Base-by-base conservation (phyloP, 2,329 filamentous ascomycete species). In the Acrodontium crateriforme region DNA sequence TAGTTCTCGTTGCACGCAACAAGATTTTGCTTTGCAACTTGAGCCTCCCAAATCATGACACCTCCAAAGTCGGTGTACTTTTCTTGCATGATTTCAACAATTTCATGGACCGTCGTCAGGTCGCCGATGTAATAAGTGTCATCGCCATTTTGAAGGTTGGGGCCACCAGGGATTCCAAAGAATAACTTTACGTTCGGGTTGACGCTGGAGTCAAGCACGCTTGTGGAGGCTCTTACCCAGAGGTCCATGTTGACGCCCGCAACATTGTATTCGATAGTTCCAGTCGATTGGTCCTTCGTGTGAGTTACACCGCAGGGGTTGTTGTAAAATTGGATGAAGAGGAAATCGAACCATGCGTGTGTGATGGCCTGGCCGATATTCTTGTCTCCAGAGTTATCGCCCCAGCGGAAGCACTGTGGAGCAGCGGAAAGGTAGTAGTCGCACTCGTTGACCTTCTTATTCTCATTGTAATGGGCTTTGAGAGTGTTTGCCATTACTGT, bases 11-110 rank as follows among this genome's bases (percentile, higher is more conserved):
- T 56, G 30, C 60, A 54, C 29, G 59, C 53, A 9, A 47, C 30
- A n/a, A n/a, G n/a, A 41, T 69, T 69, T 28, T 52, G 50, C 9
- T 55, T 47, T n/a, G 59, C 59, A 8, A 55, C 54, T 2, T 62
- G 66, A 4, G 66, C 63, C 28, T 71, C 67, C 65, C 65, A 73
- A 4, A 73, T 45, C 68, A 72, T 73, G 21, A 71, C 54, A 50
- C 70, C 70, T 21, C 67, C 69, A 37, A 73, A 73, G 2, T 47
- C 50, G 13, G 52, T 31, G n/a, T 49, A 38, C 14, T 71, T 48
- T 28, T 72, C 38, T 2, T 43, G 40, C 29, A 59, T 46, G 2
- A 60, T 65, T 33, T 70, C 57, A 1, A 40, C 32, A 8, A 22
- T 22, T n/a, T n/a, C n/a, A n/a, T n/a, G n/a, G n/a, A n/a, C n/a